Evolutionary conservation across 1,139 yeast genomes (phyloP).

Genomic region (Saccharomyces hybrid): DNA sequence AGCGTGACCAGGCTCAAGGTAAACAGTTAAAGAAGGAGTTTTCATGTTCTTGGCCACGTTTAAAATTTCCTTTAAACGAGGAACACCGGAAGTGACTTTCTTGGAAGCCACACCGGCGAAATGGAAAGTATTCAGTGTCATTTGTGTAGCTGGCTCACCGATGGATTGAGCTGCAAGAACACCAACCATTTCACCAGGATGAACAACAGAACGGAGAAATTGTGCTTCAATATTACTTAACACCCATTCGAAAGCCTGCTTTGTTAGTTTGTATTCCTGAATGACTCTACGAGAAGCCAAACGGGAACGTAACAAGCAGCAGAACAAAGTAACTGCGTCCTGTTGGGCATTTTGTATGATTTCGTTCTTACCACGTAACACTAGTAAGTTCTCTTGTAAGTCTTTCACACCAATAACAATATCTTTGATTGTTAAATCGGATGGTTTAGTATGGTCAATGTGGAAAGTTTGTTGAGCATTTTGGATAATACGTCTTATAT

Average conservation of each 20-base stretch:
- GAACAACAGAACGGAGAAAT: slow-evolving; percentile 86
- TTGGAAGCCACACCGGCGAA: slow-evolving; percentile 99
- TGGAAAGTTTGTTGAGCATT: slow-evolving; percentile 97
- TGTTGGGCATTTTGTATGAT: slow-evolving; percentile 80
- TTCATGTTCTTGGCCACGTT: slow-evolving; percentile 97
- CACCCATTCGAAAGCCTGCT: slow-evolving; percentile 91
- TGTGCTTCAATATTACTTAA: slow-evolving; percentile 89
- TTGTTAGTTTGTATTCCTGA: slow-evolving; percentile 80
- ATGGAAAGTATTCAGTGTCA: slow-evolving; percentile 99
- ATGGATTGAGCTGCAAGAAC: slow-evolving; percentile 98
- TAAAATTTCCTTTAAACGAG: slow-evolving; percentile 97
- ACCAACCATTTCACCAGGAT: slow-evolving; percentile 99
- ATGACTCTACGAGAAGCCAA: slow-evolving; percentile 84
- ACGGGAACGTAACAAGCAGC: slow-evolving; percentile 86
- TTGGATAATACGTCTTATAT: slow-evolving; percentile 91
- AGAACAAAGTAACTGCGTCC: slow-evolving; percentile 85
- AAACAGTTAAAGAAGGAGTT: slow-evolving; percentile 96
- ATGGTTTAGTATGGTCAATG: slow-evolving; percentile 81
- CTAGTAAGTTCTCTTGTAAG: slow-evolving; percentile 58
- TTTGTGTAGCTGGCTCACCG: slow-evolving; percentile 99
- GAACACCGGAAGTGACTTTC: slow-evolving; percentile 98
- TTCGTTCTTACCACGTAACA: slow-evolving; percentile 74
- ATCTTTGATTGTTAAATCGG: slow-evolving; percentile 80
- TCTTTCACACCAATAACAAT: slow-evolving; percentile 66
- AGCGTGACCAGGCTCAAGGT: slow-evolving; percentile 71